These are phyloP conservation scores for Groenewaldozyma tartarivorans DNA, from an alignment of 805 yeast species.

Conservation along the genomic window DNA sequence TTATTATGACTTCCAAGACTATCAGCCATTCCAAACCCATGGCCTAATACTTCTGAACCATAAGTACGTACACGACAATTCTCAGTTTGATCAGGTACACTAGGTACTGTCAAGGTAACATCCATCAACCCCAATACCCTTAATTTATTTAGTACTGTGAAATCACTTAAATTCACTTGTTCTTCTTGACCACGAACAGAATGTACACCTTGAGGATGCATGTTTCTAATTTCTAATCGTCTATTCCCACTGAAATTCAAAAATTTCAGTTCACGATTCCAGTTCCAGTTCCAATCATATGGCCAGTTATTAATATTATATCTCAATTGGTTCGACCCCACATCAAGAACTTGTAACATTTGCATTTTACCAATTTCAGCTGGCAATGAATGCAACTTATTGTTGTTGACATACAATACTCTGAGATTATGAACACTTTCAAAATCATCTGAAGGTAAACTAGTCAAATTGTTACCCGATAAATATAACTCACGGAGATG, in stretches of 20 bases:
- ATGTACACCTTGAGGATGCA: slow-evolving; percentile 30
- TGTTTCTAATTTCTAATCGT: slow-evolving; percentile 76
- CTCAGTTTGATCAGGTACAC: slow-evolving; percentile 79
- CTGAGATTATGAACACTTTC: slow-evolving; percentile 49
- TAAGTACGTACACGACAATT: slow-evolving; percentile 85
- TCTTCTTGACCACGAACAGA: slow-evolving; percentile 10
- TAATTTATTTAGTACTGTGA: slow-evolving; percentile 64
- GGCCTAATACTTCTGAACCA: slow-evolving; percentile 63
- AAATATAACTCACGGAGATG: slow-evolving; percentile 56
- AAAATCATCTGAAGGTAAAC: slow-evolving; percentile 81
- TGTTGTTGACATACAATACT: slow-evolving; percentile 66
- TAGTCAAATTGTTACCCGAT: slow-evolving; percentile 73
- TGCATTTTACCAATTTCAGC: slow-evolving; percentile 70
- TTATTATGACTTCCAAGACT: slow-evolving; percentile 53
- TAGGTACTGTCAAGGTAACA: slow-evolving; percentile 81
- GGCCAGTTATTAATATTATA: slow-evolving; percentile 92
- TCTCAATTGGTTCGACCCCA: slow-evolving; percentile 80
- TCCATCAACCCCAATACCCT: slow-evolving; percentile 83
- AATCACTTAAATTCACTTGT: slow-evolving; percentile 38
- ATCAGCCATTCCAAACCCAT: slow-evolving; percentile 90
- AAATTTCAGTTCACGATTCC: slow-evolving; percentile 63
- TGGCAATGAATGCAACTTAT: slow-evolving; percentile 77
- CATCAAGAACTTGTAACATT: slow-evolving; percentile 66
- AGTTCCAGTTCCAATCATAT: slow-evolving; percentile 97
- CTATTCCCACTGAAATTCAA: slow-evolving; percentile 89